Conservation (phyloP, 2,329 filamentous ascomycete genomes). For the Periglandula ipomoeae region DNA sequence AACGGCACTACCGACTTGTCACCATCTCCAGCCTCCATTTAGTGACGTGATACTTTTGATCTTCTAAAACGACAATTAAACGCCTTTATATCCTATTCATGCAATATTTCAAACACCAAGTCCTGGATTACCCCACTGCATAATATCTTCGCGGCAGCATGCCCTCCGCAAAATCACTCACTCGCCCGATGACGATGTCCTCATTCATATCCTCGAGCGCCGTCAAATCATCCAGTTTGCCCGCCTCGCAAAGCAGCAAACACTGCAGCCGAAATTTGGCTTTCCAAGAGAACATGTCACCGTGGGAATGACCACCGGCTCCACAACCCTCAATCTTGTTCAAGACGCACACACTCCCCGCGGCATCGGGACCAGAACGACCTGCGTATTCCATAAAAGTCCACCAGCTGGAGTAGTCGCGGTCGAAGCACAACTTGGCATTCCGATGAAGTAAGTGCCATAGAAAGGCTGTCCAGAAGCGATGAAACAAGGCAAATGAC, state of each 20-base stretch:
- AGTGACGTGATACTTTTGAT: no score
- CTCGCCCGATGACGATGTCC: no score
- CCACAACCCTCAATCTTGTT: constrained; percentile 1
- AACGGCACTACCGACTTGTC: no score
- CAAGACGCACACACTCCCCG: not conserved
- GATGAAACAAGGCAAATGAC: not conserved
- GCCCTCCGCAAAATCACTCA: not conserved
- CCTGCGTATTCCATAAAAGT: constrained; percentile 5
- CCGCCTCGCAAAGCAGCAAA: constrained; percentile 6
- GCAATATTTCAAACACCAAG: not conserved
- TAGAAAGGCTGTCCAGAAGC: constrained; percentile 6
- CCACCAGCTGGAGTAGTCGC: constrained; percentile 2
- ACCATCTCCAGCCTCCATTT: no score
- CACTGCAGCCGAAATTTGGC: constrained; percentile 4
- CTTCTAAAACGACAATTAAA: no score
- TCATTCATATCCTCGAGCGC: no score
- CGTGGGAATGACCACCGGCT: constrained; percentile 1
- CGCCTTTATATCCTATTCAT: no score
- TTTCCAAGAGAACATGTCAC: constrained; percentile 5
- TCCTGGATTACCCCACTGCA: not conserved
- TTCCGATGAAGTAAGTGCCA: constrained; percentile 5
- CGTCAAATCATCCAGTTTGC: not conserved
- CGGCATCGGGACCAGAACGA: not conserved
- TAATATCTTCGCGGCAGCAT: not conserved
- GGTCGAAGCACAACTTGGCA: not conserved